Evolutionary conservation across 2,329 filamentous ascomycete species (phyloP).

Genomic region (Bisporella sp.): DNA sequence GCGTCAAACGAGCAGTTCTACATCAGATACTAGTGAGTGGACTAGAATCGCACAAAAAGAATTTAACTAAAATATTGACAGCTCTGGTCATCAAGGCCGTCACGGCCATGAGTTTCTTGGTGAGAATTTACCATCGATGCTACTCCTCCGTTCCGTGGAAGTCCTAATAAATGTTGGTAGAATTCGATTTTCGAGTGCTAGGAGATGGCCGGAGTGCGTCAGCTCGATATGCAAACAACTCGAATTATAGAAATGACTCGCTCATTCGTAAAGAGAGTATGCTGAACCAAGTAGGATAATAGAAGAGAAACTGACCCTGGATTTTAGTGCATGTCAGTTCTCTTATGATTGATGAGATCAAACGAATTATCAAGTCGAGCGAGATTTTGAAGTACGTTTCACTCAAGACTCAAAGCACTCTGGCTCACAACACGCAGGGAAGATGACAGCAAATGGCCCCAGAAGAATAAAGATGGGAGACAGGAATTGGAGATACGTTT

Average conservation of each 20-base stretch:
- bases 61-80: slow-evolving; percentile 33
- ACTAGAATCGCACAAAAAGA: neutral
- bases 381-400: slow-evolving; percentile 87
- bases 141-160: neutral
- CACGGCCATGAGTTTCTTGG: slow-evolving; percentile 98
- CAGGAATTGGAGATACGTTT: slow-evolving; percentile 94
- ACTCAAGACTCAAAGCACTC: neutral
- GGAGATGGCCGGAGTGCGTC: slow-evolving; percentile 90
- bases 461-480: slow-evolving; percentile 97
- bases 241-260: slow-evolving; percentile 97
- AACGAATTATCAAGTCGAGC: slow-evolving; percentile 92
- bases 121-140: slow-evolving; percentile 32
- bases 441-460: slow-evolving; percentile 97
- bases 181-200: slow-evolving; percentile 92
- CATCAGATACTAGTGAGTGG: slow-evolving; percentile 86
- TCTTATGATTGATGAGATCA: slow-evolving; percentile 85
- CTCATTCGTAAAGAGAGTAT: slow-evolving; percentile 98
- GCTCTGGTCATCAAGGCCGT: slow-evolving; percentile 93
- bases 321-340: slow-evolving; percentile 87
- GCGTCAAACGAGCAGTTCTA: slow-evolving; percentile 73
- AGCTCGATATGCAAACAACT: slow-evolving; percentile 97
- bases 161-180: slow-evolving; percentile 39
- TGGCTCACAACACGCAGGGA: slow-evolving; percentile 52
- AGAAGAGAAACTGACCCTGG: slow-evolving; percentile 9
- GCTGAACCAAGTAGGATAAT: slow-evolving; percentile 28